Conservation (phyloP, 1,284 basidiomycete species). For the Calocybe gambosa region DNA sequence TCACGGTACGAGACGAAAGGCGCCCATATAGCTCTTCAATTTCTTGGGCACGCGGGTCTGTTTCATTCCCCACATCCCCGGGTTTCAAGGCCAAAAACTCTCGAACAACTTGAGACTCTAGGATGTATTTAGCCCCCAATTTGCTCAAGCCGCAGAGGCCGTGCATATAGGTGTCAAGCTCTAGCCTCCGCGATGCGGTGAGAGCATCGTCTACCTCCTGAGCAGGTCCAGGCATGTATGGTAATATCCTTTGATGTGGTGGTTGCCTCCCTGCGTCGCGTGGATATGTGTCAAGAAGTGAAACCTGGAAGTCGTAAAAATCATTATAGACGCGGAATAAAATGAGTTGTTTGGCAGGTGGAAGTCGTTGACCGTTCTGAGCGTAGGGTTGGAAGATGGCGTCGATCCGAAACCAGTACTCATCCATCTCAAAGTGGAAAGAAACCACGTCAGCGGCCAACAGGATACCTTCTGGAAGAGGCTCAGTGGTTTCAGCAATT, state of each 20-base stretch:
- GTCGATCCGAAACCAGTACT: slow-evolving; percentile 97
- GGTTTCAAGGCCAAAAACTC: slow-evolving; percentile 84
- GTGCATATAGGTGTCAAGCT: slow-evolving; percentile 86
- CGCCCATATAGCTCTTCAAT: slow-evolving; percentile 47
- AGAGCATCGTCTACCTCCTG: slow-evolving; percentile 81
- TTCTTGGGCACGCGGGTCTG: slow-evolving; percentile 51
- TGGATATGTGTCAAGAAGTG: slow-evolving; percentile 82
- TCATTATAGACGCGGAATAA: slow-evolving; percentile 96
- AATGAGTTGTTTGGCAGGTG: slow-evolving; percentile 75
- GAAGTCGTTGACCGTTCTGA: slow-evolving; percentile 47
- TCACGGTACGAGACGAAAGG: slow-evolving; percentile 22
- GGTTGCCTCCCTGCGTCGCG: slow-evolving; percentile 79
- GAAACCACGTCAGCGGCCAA: slow-evolving; percentile 89
- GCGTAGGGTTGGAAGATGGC: slow-evolving; percentile 83
- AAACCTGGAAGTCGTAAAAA: slow-evolving; percentile 97
- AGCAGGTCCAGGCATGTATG: slow-evolving; percentile 94
- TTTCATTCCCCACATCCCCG: slow-evolving; percentile 76
- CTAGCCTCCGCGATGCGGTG: slow-evolving; percentile 75
- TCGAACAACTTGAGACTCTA: slow-evolving; percentile 78
- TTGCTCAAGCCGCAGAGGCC: slow-evolving; percentile 67
- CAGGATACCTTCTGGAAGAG: slow-evolving; percentile 77
- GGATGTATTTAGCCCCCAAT: slow-evolving; percentile 70
- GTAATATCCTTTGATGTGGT: slow-evolving; percentile 69
- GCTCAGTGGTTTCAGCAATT: slow-evolving; percentile 32
- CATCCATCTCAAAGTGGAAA: slow-evolving; percentile 93